Conservation (phyloP, 495 filamentous ascomycete species). For the Lichina pygmaea region DNA sequence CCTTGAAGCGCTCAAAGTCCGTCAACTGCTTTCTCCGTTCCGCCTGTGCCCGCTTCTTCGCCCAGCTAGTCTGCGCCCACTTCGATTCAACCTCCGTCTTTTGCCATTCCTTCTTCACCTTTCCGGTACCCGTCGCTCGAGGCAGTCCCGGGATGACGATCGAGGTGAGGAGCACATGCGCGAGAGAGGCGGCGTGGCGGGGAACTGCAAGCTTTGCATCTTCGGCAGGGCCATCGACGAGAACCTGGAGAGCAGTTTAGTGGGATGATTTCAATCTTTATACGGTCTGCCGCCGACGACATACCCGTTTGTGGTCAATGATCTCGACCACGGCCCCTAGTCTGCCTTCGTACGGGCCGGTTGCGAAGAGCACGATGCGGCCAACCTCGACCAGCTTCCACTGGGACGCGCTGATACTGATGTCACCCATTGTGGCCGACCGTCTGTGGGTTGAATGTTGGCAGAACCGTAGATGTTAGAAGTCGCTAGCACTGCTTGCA, state of each 20-base stretch:
- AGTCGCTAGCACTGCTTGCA: too few relatives aligned
- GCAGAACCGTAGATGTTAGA: too few relatives aligned
- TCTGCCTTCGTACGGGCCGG: conserved; percentile 52
- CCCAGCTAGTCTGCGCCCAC: conserved; percentile 69
- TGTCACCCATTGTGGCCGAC: conserved; percentile 20
- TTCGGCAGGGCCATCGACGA: conserved; percentile 76
- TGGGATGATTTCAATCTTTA: conserved; percentile 5
- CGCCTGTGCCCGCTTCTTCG: conserved; percentile 60
- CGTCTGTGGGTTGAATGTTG: too few relatives aligned
- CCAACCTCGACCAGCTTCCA: conserved; percentile 94
- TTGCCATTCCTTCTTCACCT: conserved; percentile 67
- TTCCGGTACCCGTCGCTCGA: conserved; percentile 56
- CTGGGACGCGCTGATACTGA: conserved; percentile 40
- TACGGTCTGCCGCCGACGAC: conserved; percentile 14
- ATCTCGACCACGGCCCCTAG: conserved; percentile 93
- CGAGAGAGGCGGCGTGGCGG: conserved; percentile 57
- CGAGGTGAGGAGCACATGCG: conserved; percentile 63
- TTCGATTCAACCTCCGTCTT: conserved; percentile 65
- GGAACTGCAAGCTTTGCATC: conserved; percentile 48
- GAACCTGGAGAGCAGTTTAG: conserved; percentile 34
- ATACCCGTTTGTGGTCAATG: conserved; percentile 98
- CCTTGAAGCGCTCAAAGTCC: conserved; percentile 99
- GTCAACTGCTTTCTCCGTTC: conserved; percentile 71
- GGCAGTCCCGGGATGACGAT: conserved; percentile 73
- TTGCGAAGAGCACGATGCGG: conserved; percentile 66